Evolutionary conservation across 2,329 filamentous ascomycete genomes (phyloP).

Genomic region (Apiospora pterosperma): DNA sequence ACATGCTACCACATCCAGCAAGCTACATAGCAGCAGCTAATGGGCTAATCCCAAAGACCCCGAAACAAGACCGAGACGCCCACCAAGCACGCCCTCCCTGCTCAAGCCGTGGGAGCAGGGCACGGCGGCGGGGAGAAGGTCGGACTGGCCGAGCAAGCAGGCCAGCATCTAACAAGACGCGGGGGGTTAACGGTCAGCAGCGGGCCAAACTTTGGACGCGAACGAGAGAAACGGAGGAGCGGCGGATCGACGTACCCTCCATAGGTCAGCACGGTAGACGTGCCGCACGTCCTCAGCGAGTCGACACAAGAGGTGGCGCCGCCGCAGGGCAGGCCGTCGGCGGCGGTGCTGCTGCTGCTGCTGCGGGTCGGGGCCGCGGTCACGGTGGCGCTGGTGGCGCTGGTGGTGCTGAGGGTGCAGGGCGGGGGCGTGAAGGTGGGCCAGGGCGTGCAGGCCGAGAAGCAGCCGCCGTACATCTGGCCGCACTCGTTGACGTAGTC

Average conservation of each 20-base stretch:
- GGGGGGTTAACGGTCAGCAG: too few species aligned
- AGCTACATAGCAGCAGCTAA: too few species aligned
- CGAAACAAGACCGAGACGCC: neutral
- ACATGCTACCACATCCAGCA: too few species aligned
- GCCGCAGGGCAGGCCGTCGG: neutral
- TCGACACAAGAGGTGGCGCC: neutral
- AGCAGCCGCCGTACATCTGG: conserved; percentile 14
- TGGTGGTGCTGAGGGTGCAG: conserved; percentile 7
- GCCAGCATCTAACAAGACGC: neutral
- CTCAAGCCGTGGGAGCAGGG: neutral
- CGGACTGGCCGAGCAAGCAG: conserved; percentile 15
- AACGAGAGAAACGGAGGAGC: neutral
- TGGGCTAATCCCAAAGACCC: neutral
- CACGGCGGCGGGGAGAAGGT: conserved; percentile 14
- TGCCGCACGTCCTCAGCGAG: neutral
- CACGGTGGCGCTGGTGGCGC: neutral
- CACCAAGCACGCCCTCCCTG: neutral
- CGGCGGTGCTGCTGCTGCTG: neutral
- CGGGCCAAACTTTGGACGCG: neutral
- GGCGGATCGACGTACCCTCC: neutral
- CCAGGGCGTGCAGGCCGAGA: conserved; percentile 15
- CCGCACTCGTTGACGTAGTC: conserved; percentile 18
- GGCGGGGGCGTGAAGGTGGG: conserved; percentile 14
- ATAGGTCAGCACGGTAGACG: neutral
- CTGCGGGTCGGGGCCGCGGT: neutral